These are phyloP conservation scores for Suillus spraguei DNA, from an alignment of 768 basidiomycete species.

Conservation along the genomic window DNA sequence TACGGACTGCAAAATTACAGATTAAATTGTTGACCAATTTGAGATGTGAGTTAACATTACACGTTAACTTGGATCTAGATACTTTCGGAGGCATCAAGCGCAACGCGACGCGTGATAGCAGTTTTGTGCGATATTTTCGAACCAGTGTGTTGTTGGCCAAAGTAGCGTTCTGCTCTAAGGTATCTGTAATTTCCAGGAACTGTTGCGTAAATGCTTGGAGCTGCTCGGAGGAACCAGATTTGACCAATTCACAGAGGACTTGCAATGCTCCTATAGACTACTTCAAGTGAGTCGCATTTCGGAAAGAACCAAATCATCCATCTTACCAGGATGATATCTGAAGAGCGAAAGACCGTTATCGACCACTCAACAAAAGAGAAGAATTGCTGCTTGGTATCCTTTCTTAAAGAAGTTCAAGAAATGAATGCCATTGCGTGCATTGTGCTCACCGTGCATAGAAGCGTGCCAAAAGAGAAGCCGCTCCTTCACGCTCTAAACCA, in stretches of 20 bases:
- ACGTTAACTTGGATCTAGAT: conserved; percentile 23
- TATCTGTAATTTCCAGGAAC: conserved; percentile 48
- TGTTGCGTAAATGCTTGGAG: conserved; percentile 44
- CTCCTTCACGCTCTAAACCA: conserved; percentile 85
- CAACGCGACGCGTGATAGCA: conserved; percentile 65
- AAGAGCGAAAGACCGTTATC: conserved; percentile 36
- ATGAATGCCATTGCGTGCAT: not conserved
- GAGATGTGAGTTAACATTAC: conserved; percentile 2
- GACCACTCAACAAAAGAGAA: conserved; percentile 55
- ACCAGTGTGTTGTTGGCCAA: conserved; percentile 63
- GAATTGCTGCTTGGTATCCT: conserved; percentile 56
- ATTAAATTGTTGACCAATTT: not conserved
- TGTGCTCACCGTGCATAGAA: conserved; percentile 73
- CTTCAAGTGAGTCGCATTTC: conserved; percentile 11
- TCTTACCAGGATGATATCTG: conserved; percentile 55
- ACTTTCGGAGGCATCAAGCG: conserved; percentile 57
- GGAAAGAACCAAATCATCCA: conserved; percentile 13
- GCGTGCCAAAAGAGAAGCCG: conserved; percentile 77
- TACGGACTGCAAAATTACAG: conserved; percentile 21
- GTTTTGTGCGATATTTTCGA: conserved; percentile 69
- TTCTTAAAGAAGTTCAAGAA: conserved; percentile 39
- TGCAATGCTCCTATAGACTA: conserved; percentile 73
- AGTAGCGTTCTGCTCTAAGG: conserved; percentile 41
- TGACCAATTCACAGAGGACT: conserved; percentile 69
- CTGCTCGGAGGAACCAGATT: conserved; percentile 59